phyloP scores from a whole-genome alignment of 2,329 filamentous ascomycete species.

The Incumbomyces lentus region DNA sequence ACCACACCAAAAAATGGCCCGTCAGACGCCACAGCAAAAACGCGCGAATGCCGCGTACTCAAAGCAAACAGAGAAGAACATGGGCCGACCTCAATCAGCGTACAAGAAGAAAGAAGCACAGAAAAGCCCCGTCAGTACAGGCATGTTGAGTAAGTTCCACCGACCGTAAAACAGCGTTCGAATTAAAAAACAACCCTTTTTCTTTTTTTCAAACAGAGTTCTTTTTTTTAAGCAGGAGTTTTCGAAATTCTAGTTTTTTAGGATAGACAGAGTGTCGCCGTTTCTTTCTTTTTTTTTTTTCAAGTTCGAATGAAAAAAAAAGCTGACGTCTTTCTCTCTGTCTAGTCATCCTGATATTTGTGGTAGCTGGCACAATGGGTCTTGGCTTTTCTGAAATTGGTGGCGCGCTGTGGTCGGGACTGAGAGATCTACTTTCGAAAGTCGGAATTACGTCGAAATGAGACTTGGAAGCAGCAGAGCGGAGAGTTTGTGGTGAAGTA shows the following conservation, averaged over 20 bases:
- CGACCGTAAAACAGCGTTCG: not conserved
- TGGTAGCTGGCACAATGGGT: slow-evolving; percentile 50
- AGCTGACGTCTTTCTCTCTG: not conserved
- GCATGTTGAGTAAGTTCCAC: slow-evolving; percentile 51
- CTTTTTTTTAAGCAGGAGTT: too few relatives aligned
- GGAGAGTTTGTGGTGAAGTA: too few relatives aligned
- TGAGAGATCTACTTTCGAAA: slow-evolving; percentile 17
- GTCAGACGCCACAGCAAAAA: slow-evolving; percentile 56
- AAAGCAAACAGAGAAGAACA: slow-evolving; percentile 48
- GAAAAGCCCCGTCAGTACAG: slow-evolving; percentile 45
- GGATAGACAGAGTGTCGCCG: not conserved
- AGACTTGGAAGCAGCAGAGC: too few relatives aligned
- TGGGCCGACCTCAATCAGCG: slow-evolving; percentile 42
- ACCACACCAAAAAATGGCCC: slow-evolving; percentile 11
- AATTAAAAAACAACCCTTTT: not conserved
- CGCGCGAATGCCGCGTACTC: slow-evolving; percentile 53
- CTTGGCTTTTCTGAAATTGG: slow-evolving; percentile 37
- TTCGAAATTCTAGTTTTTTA: too few relatives aligned
- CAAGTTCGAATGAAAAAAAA: not conserved
- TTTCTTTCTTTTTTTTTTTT: not conserved
- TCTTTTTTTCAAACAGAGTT: not conserved
- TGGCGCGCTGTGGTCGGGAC: slow-evolving; percentile 31
- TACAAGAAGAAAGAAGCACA: slow-evolving; percentile 39
- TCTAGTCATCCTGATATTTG: slow-evolving; percentile 51
- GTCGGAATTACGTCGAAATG: slow-evolving; percentile 15